Conservation (phyloP, 1,284 basidiomycete species). For the Gymnopus androsaceus region DNA sequence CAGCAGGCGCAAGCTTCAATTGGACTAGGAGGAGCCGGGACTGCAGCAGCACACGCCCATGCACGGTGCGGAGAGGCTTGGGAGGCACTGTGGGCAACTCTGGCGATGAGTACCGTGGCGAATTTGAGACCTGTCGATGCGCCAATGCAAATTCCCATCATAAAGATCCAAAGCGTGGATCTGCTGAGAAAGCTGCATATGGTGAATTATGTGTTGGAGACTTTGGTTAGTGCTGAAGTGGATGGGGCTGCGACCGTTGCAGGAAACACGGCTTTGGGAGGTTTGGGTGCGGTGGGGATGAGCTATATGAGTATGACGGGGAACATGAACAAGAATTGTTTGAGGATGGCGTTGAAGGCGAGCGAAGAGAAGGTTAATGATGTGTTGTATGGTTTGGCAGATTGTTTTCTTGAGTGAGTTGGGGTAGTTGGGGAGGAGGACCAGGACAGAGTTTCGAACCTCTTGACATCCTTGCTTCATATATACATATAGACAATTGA, state of each 20-base stretch:
- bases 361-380: constrained; percentile 20
- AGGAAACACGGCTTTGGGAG: neutral
- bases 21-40: constrained; percentile 8
- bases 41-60: constrained; percentile 10
- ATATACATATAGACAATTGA: too few relatives aligned
- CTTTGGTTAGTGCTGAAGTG: constrained; percentile 14
- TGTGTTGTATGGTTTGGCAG: constrained; percentile 17
- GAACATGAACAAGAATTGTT: constrained; percentile 18
- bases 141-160: neutral
- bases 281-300: neutral
- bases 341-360: constrained; percentile 18
- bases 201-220: constrained; percentile 18
- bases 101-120: constrained; percentile 13
- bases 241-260: neutral
- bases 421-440: too few relatives aligned
- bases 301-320: constrained; percentile 2
- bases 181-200: constrained; percentile 17
- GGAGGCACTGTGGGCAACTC: constrained; percentile 15
- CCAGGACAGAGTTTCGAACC: too few relatives aligned
- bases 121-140: constrained; percentile 1
- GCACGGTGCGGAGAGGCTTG: constrained; percentile 15
- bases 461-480: too few relatives aligned
- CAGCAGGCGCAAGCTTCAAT: constrained; percentile 1
- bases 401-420: constrained; percentile 16
- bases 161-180: constrained; percentile 17